Conservation (phyloP, 176 grass and related monocot genomes). For the Triticum aestivum region DNA sequence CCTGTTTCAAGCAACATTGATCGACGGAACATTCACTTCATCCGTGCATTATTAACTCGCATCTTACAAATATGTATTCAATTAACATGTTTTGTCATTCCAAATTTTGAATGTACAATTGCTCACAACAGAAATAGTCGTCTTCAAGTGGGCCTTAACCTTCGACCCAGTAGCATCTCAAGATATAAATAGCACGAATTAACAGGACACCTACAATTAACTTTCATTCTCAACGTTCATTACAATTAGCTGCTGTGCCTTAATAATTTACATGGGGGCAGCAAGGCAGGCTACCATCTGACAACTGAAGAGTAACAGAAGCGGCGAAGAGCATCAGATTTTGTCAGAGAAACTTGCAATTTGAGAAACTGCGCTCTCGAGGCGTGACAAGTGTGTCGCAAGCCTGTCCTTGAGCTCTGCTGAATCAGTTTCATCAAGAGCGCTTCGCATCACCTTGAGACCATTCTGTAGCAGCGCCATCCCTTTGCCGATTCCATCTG, state of each 20-base stretch:
- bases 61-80: too few relatives aligned
- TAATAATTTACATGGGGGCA: background rate
- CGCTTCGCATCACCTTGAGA: constrained; percentile 61
- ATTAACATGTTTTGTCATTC: too few relatives aligned
- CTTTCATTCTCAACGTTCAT: background rate
- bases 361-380: constrained; percentile 69
- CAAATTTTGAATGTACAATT: background rate
- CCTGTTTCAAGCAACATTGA: background rate
- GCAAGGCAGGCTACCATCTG: background rate
- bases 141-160: background rate
- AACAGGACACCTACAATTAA: background rate
- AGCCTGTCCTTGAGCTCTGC: constrained; percentile 52
- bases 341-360: constrained; percentile 46
- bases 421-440: constrained; percentile 39
- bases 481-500: constrained; percentile 64
- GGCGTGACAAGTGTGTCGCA: constrained; percentile 45
- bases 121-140: background rate
- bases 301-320: background rate
- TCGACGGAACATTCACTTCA: too few relatives aligned
- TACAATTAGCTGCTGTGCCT: background rate
- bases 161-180: background rate
- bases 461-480: constrained; percentile 67
- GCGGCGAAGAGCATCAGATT: constrained; percentile 8
- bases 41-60: too few relatives aligned
- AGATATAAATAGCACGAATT: background rate